Conservation (phyloP, 2,329 filamentous ascomycete species). For the Aspergillus glaucus region DNA sequence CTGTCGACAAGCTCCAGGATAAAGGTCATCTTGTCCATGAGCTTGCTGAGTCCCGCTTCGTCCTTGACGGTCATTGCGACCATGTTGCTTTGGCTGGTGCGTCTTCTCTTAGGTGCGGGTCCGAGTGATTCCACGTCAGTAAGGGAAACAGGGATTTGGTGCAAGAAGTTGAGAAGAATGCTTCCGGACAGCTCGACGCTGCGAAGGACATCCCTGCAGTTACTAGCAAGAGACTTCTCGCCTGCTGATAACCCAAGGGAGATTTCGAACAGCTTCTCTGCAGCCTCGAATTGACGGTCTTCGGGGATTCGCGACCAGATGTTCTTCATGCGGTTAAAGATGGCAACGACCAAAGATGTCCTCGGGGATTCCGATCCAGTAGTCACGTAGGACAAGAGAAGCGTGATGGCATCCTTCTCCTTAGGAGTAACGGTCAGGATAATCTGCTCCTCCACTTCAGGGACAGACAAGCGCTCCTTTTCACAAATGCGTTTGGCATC, state of each 20-base stretch:
- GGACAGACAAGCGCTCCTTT: constrained; percentile 42
- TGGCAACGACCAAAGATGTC: constrained; percentile 54
- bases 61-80: constrained; percentile 57
- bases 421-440: constrained; percentile 49
- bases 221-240: constrained; percentile 22
- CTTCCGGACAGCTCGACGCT: constrained; percentile 67
- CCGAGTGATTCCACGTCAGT: constrained; percentile 64
- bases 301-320: constrained; percentile 57
- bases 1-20: constrained; percentile 83
- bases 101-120: constrained; percentile 70
- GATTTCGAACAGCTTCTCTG: constrained; percentile 38
- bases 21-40: constrained; percentile 72
- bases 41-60: constrained; percentile 58
- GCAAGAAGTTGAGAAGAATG: constrained; percentile 65
- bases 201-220: constrained; percentile 60
- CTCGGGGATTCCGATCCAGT: constrained; percentile 40
- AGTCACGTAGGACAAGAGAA: constrained; percentile 47
- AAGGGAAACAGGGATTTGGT: constrained; percentile 64
- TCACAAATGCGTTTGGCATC: constrained; percentile 48
- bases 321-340: constrained; percentile 62
- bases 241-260: constrained; percentile 24
- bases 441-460: constrained; percentile 48
- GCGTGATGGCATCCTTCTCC: constrained; percentile 52
- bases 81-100: constrained; percentile 67
- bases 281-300: constrained; percentile 30